Conservation (phyloP, 75 land plant species). For the Cryptomeria japonica region DNA sequence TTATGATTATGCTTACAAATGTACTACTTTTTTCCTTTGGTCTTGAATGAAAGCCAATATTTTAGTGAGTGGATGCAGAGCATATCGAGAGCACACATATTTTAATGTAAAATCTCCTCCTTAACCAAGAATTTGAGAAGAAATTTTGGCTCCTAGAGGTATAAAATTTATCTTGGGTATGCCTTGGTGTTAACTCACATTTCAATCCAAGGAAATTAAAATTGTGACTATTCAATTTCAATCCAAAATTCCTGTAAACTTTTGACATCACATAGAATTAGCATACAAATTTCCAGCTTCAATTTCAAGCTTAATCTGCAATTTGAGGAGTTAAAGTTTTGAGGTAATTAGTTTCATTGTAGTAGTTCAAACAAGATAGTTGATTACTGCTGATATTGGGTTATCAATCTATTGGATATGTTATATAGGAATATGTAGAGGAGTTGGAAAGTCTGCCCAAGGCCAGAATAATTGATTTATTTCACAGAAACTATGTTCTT, state of each 20-base stretch:
- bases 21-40: background rate
- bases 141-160: background rate
- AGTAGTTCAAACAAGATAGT: background rate
- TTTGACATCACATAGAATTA: background rate
- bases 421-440: constrained; percentile 15
- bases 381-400: background rate
- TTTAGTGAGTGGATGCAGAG: background rate
- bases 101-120: background rate
- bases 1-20: background rate
- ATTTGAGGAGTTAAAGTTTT: too few relatives aligned
- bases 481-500: constrained; percentile 37
- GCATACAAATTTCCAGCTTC: too few relatives aligned
- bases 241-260: background rate
- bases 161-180: background rate
- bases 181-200: background rate
- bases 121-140: background rate
- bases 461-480: constrained; percentile 41
- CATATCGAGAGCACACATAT: background rate
- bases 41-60: background rate
- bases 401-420: background rate
- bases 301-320: too few relatives aligned
- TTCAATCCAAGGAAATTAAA: background rate
- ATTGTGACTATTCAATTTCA: background rate
- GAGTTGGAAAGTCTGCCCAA: constrained; percentile 31
- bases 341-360: too few relatives aligned